These are phyloP conservation scores for Podospora conica DNA, from an alignment of 495 filamentous ascomycete species.

Conservation along the genomic window DNA sequence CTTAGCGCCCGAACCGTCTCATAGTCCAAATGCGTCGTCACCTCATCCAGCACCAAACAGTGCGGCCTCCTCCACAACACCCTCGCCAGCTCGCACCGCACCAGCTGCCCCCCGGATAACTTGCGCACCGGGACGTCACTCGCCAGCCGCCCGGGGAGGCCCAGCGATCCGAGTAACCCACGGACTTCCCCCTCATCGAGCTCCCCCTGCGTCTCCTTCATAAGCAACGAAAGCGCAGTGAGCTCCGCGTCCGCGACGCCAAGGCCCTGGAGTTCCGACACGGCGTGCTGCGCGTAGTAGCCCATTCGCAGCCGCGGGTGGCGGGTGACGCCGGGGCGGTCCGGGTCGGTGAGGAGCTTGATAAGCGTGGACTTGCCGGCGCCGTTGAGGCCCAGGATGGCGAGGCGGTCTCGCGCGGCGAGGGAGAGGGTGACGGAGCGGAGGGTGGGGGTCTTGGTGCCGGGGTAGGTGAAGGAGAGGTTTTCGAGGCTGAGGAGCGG, in stretches of 20 bases:
- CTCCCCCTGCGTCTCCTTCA: conserved; percentile 34
- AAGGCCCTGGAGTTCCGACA: conserved; percentile 55
- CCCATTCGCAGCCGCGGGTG: conserved; percentile 63
- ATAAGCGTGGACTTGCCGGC: conserved; percentile 69
- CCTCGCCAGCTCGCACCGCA: conserved; percentile 66
- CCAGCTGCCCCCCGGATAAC: conserved; percentile 72
- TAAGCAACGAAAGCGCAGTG: conserved; percentile 58
- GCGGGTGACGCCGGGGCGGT: conserved; percentile 49
- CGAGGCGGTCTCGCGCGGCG: conserved; percentile 62
- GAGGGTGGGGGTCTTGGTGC: conserved; percentile 29
- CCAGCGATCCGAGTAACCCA: conserved; percentile 56
- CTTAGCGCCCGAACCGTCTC: conserved; percentile 63
- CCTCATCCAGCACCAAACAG: conserved; percentile 72
- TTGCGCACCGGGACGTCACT: conserved; percentile 62
- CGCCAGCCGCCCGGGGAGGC: conserved; percentile 57
- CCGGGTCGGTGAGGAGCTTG: conserved; percentile 44
- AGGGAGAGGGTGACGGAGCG: conserved; percentile 58
- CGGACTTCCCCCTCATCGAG: conserved; percentile 58
- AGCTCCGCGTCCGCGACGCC: conserved; percentile 40
- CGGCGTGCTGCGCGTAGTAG: conserved; percentile 72
- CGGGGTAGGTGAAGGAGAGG: conserved; percentile 52
- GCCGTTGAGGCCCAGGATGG: conserved; percentile 68
- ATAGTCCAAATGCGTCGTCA: conserved; percentile 79
- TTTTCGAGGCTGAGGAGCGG: conserved; percentile 63
- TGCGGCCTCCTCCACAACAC: conserved; percentile 64